phyloP scores from a whole-genome alignment of 495 filamentous ascomycete species.

The Cenococcum geophilum region DNA sequence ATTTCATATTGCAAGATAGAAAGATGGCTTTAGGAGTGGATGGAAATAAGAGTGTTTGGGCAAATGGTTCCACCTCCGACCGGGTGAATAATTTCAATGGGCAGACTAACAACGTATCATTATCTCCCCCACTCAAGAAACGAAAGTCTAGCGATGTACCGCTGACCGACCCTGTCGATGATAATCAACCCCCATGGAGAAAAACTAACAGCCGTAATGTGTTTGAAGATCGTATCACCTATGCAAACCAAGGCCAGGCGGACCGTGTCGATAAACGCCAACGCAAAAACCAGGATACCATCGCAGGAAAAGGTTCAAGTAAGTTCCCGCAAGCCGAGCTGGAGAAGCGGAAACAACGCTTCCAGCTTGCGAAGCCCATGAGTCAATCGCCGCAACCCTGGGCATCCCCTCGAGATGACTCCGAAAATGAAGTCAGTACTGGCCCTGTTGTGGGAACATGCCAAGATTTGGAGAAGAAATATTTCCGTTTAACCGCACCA shows the following conservation, averaged over 20 bases:
- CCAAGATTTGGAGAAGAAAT: conserved; percentile 83
- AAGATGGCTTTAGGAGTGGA: background rate
- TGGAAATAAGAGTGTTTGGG: conserved; percentile 4
- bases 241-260: conserved; percentile 37
- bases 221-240: conserved; percentile 73
- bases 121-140: conserved; percentile 51
- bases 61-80: background rate
- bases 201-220: conserved; percentile 50
- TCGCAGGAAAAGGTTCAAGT: conserved; percentile 51
- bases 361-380: conserved; percentile 46
- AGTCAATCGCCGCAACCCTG: conserved; percentile 11
- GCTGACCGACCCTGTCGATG: conserved; percentile 12
- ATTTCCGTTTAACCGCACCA: conserved; percentile 84
- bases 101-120: conserved; percentile 13
- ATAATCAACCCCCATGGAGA: conserved; percentile 63
- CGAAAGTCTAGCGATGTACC: conserved; percentile 63
- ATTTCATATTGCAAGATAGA: conserved; percentile 67
- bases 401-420: conserved; percentile 37
- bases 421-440: conserved; percentile 53
- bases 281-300: conserved; percentile 40
- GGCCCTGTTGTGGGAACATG: conserved; percentile 85
- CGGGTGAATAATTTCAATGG: conserved; percentile 4
- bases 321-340: conserved; percentile 74
- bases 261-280: conserved; percentile 53
- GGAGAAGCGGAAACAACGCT: conserved; percentile 84